Conservation (phyloP, 495 filamentous ascomycete genomes). For the Penicillium ucsense region DNA sequence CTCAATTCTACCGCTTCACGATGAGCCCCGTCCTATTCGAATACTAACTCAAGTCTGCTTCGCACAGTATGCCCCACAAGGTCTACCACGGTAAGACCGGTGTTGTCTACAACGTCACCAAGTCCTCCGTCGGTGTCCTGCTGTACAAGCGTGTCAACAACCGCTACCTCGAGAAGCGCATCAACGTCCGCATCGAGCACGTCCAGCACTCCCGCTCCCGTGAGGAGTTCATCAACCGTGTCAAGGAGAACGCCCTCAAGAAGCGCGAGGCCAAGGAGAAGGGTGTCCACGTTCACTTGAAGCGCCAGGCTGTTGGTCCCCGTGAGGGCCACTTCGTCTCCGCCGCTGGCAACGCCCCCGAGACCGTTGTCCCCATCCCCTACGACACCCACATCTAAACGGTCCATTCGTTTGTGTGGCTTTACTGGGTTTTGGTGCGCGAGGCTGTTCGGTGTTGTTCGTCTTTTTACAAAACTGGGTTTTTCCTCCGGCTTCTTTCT, state of each 20-base stretch:
- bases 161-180: constrained; percentile 98
- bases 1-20: background rate
- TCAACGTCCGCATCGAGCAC: constrained; percentile 98
- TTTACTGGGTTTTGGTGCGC: constrained; percentile 23
- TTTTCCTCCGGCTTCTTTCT: constrained; percentile 7
- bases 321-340: constrained; percentile 69
- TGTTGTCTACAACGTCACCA: constrained; percentile 96
- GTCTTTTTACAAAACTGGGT: constrained; percentile 18
- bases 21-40: constrained; percentile 3
- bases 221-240: constrained; percentile 89
- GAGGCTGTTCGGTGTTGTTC: constrained; percentile 39
- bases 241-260: constrained; percentile 89
- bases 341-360: constrained; percentile 66
- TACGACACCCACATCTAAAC: constrained; percentile 98
- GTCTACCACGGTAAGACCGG: constrained; percentile 98
- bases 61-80: constrained; percentile 89
- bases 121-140: constrained; percentile 90
- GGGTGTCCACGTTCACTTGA: constrained; percentile 76
- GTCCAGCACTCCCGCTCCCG: constrained; percentile 84
- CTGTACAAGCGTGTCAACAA: constrained; percentile 97
- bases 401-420: constrained; percentile 18
- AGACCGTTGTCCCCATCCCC: constrained; percentile 82
- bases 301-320: constrained; percentile 77
- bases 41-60: constrained; percentile 20
- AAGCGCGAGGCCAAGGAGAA: constrained; percentile 86